Base-by-base conservation (phyloP, 2,329 filamentous ascomycete species). In the Curvularia eragrostidis region DNA sequence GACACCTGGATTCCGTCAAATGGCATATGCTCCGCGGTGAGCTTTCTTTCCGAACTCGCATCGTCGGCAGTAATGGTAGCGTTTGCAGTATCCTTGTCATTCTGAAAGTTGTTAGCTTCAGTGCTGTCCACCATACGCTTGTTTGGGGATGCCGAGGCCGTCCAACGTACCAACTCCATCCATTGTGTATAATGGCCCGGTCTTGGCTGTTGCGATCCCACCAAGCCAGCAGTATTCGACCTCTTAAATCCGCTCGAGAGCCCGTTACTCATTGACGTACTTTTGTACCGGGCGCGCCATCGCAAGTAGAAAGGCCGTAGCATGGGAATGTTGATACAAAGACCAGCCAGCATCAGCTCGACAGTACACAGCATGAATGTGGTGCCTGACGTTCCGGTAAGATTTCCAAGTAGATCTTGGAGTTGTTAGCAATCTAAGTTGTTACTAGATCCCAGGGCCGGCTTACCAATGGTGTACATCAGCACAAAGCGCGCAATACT, bases 301-400 rank as follows among this genome's bases (percentile, higher is more conserved):
- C 56, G 62, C 26, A 67, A 56, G 44, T 67, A 68, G 48, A 67
- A 68, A 2, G 65, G 65, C 2, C 64, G 64, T 9, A 68, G 54
- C 65, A 67, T 65, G 15, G 65, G 65, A 18, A 68, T 68, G 51
- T 68, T 68, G 54, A 67, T 65, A 47, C 64, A 68, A 4, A 68
- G 57, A 30, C 64, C 62, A 9, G 65, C 64, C 18, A 68, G 41
- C 65, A 68, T 67, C 42, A 68, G 58, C 49, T 68, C 65, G 30
- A 68, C 51, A 9, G 58, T 64, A 44, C 62, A 65, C 28, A 68
- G 58, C 65, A 68, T 68, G 52, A 68, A 68, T 1, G 65, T 68
- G 2, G 61, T 68, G 12, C 64, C 60, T 2, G 64, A 65, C 12
- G 65, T 68, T 41, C 65, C 65, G 1, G 65, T 68, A 7, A 68